A percentile compares a stretch with the other conserved stretches of the same genome.
Conservation (phyloP, 2,329 filamentous ascomycete genomes). For the Blastomyces parvus region DNA sequence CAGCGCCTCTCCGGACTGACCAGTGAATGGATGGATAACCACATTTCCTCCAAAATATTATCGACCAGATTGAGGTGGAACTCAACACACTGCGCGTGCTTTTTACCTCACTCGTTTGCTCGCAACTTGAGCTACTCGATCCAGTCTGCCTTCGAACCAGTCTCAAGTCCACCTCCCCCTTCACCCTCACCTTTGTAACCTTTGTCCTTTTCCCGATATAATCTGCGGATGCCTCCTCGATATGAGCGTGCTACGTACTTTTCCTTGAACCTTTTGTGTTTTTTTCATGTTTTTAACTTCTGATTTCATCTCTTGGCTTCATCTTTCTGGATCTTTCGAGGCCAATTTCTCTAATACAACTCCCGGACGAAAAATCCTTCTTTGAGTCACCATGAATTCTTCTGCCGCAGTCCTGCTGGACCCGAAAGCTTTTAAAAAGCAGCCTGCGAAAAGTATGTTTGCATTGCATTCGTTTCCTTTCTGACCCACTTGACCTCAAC, state of each 20-base stretch:
- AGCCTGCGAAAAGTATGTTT: slow-evolving; percentile 15
- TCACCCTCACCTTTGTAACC: not conserved
- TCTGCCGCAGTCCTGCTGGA: slow-evolving; percentile 36
- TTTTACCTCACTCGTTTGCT: not conserved
- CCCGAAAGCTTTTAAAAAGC: slow-evolving; percentile 34
- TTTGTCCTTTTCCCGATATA: not conserved
- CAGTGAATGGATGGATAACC: not conserved
- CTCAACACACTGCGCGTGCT: not conserved
- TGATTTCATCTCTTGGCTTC: not conserved
- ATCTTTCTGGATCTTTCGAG: not conserved
- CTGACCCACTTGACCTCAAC: not conserved
- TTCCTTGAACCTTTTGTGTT: not conserved
- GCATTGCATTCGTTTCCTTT: not conserved
- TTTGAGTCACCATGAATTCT: not conserved
- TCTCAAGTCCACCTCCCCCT: not conserved
- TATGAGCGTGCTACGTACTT: not conserved
- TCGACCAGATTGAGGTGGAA: not conserved
- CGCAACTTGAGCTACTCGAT: not conserved
- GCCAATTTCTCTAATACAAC: not conserved
- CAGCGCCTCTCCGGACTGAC: not conserved
- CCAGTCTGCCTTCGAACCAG: not conserved
- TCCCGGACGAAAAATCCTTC: not conserved
- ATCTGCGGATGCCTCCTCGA: not conserved
- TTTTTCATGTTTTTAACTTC: not conserved
- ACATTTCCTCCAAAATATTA: not conserved